These are phyloP conservation scores for Candolleomyces eurysporus DNA, from an alignment of 768 basidiomycete genomes.

Conservation along the genomic window DNA sequence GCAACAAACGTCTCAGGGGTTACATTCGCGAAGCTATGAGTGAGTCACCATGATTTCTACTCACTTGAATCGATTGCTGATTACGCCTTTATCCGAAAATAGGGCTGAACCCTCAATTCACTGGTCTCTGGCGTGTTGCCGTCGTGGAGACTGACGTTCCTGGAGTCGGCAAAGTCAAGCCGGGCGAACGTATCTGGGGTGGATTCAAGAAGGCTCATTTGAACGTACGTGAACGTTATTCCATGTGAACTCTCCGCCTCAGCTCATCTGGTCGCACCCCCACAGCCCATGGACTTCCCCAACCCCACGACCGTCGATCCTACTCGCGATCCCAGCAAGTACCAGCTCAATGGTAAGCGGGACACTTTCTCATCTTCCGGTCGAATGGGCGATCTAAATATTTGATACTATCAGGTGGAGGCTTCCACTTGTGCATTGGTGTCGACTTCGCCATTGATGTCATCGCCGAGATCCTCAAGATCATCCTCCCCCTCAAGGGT, in stretches of 20 bases:
- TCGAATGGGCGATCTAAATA: too few relatives aligned
- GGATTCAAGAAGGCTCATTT: constrained; percentile 44
- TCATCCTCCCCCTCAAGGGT: constrained; percentile 44
- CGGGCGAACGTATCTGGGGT: constrained; percentile 39
- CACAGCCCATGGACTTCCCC: constrained; percentile 40
- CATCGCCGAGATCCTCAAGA: constrained; percentile 43
- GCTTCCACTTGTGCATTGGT: constrained; percentile 43
- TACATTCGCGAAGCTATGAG: constrained; percentile 55
- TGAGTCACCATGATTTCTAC: constrained; percentile 21
- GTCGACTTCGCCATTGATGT: constrained; percentile 32
- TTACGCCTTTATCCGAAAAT: neutral
- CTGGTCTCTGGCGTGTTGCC: constrained; percentile 39
- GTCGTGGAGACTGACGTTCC: constrained; percentile 29
- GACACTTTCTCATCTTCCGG: neutral
- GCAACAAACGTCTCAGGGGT: constrained; percentile 37
- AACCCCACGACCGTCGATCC: constrained; percentile 39
- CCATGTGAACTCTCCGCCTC: neutral
- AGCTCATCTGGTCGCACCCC: neutral
- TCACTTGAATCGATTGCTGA: neutral
- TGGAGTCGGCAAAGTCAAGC: constrained; percentile 33
- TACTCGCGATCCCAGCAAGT: constrained; percentile 28
- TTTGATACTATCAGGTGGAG: constrained; percentile 6
- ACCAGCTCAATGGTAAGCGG: constrained; percentile 13
- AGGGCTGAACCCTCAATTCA: constrained; percentile 40
- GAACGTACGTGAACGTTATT: constrained; percentile 26